phyloP scores from a whole-genome alignment of 148 eudicot genomes.

The Chenopodium album region DNA sequence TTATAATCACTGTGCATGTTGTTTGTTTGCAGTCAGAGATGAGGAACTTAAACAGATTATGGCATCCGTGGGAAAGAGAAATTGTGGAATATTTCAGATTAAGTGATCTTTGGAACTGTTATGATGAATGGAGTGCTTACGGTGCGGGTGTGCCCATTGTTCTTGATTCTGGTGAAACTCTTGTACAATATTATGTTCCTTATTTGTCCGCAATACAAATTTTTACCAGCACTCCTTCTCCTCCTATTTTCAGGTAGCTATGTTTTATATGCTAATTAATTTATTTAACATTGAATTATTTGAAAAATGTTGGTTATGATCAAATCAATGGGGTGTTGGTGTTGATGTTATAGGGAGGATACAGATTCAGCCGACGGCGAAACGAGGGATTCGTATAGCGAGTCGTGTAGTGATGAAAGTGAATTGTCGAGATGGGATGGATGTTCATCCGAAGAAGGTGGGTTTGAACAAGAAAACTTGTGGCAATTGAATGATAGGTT shows the following conservation, averaged over 20 bases:
- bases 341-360: conserved; percentile 51
- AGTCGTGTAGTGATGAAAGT: conserved; percentile 89
- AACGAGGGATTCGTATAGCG: conserved; percentile 84
- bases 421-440: conserved; percentile 92
- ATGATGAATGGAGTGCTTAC: conserved; percentile 95
- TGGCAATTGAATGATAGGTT: conserved; percentile 67
- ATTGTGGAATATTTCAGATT: conserved; percentile 69
- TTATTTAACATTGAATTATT: too few species aligned
- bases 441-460: conserved; percentile 81
- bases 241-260: conserved; percentile 57
- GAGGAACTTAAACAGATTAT: conserved; percentile 65
- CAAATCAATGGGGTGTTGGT: background rate
- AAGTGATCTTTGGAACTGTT: conserved; percentile 79
- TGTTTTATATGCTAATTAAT: too few species aligned
- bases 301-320: too few species aligned
- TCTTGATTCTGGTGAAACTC: conserved; percentile 42
- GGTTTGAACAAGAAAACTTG: conserved; percentile 53
- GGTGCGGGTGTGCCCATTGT: conserved; percentile 90
- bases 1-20: too few species aligned
- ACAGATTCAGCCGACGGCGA: conserved; percentile 57
- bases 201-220: conserved; percentile 92
- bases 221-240: conserved; percentile 66
- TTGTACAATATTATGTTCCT: conserved; percentile 91
- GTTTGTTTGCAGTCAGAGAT: conserved; percentile 58
- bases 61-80: conserved; percentile 95